Base-by-base conservation (phyloP, 306 rosid genomes). In the Hippophae tibetana region DNA sequence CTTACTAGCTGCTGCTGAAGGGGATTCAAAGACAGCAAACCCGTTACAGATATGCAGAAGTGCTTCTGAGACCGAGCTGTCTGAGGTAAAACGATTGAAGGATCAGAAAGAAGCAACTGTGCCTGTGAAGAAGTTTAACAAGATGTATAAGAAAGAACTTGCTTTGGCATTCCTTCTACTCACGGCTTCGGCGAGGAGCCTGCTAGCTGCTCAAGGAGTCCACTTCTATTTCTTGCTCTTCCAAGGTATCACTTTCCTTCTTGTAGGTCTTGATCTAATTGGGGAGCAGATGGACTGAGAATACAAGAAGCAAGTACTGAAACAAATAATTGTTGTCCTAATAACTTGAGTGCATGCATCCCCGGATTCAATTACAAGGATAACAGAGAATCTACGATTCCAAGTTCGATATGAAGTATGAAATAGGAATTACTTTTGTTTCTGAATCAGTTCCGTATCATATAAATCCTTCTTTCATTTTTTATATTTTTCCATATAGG, bases 141-240 rank as follows among this genome's bases (percentile, higher is more conserved):
- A 85, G 74, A 77, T 87, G 71, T 90, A 81, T 51, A 76, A 72
- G 72, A 87, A 90, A 75, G 97, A 90, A 71, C 86, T 90, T 42
- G 81, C 87, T 65, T 69, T 90, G 69, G 95, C 97, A 47, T 90
- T 84, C 61, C 94, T 90, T 41, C 81, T 90, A 61, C 90, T 90
- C 60, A 81, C 94, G 13, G 97, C 97, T 62, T 81, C 90, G 7
- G 79, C 79, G 11, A 83, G 95, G 75, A 90, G 97, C 67, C 82
- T 90, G 59, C 69, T 90, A 75, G 74, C 95, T 40, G 94, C 90
- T 3, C 95, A 90, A 81, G 97, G 97, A 74, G 89, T 90, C 58
- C 97, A 90, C 57, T 90, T 90, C 74, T 90, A 90, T 87, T 90
- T 84, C 81, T 79, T 90, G 61, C 89, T 87, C 61, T 90, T 90